Evolutionary conservation across 2,329 filamentous ascomycete species (phyloP).

Genomic region (Stemphylium lycopersici): DNA sequence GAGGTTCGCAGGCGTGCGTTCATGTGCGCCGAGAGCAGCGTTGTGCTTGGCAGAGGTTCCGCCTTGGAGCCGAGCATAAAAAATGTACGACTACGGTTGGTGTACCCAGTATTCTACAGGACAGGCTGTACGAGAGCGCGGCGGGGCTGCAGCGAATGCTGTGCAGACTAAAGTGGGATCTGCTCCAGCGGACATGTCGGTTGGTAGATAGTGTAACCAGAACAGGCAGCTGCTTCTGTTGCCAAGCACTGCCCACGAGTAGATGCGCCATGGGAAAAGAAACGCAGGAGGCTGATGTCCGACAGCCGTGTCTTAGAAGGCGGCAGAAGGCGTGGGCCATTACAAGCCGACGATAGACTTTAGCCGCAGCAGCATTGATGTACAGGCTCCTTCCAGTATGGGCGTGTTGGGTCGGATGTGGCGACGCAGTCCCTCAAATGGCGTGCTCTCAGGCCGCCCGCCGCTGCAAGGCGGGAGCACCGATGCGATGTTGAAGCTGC

Average conservation of each 20-base stretch:
- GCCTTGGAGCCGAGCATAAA: slow-evolving; percentile 16
- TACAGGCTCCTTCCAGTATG: slow-evolving; percentile 3
- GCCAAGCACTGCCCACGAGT: slow-evolving; percentile 24
- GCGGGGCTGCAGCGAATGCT: slow-evolving; percentile 9
- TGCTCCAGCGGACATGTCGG: slow-evolving; percentile 8
- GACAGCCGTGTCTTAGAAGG: slow-evolving; percentile 2
- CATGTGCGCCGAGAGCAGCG: slow-evolving; percentile 20
- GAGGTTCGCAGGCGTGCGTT: slow-evolving; percentile 5
- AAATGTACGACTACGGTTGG: slow-evolving; percentile 15
- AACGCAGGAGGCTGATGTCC: slow-evolving; percentile 1
- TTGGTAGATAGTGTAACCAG: slow-evolving; percentile 17
- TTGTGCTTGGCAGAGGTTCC: slow-evolving; percentile 26
- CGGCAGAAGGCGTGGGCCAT: neutral
- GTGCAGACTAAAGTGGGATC: slow-evolving; percentile 2
- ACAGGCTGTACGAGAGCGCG: slow-evolving; percentile 1
- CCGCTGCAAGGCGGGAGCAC: neutral
- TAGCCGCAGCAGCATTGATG: neutral
- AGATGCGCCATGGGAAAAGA: slow-evolving; percentile 13
- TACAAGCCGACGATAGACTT: slow-evolving; percentile 9
- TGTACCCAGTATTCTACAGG: slow-evolving; percentile 10
- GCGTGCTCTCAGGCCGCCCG: neutral
- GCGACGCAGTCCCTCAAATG: neutral
- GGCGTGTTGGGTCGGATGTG: neutral
- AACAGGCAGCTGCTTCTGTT: slow-evolving; percentile 24
- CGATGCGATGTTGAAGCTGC: neutral